Percentiles rank a stretch among this genome's conserved stretches.
Evolutionary conservation across 1,284 basidiomycete genomes (phyloP).

Genomic region (Amylostereum areolatum): DNA sequence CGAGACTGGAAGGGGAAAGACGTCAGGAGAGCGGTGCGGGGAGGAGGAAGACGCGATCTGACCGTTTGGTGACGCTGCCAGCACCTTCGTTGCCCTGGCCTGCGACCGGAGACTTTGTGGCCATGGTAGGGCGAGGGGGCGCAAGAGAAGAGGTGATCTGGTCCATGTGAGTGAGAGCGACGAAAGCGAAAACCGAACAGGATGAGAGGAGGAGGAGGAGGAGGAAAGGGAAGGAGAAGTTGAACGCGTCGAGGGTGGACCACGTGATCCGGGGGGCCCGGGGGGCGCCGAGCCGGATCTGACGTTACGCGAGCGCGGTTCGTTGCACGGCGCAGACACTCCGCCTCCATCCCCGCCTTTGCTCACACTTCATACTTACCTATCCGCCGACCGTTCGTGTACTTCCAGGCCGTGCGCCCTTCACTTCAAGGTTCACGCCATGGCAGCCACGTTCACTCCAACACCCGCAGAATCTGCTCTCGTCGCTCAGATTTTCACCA

Average conservation of each 20-base stretch:
- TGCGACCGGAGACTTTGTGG: constrained; percentile 45
- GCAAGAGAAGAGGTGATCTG: constrained; percentile 64
- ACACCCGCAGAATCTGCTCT: constrained; percentile 62
- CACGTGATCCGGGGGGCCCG: no score
- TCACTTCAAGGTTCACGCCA: constrained; percentile 22
- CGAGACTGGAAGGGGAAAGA: constrained; percentile 39
- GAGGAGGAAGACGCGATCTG: constrained; percentile 7
- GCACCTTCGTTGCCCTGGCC: constrained; percentile 48
- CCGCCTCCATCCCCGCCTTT: no score
- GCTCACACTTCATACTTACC: no score
- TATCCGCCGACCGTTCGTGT: no score
- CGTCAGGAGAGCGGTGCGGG: neutral
- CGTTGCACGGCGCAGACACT: no score
- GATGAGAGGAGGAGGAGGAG: neutral
- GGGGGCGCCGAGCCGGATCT: no score
- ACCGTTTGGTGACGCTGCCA: constrained; percentile 81
- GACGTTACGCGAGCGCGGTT: no score
- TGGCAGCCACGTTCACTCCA: constrained; percentile 60
- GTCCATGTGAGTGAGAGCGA: constrained; percentile 42
- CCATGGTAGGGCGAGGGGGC: constrained; percentile 40
- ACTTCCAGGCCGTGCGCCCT: no score
- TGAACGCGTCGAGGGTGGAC: no score
- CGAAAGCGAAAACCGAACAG: neutral
- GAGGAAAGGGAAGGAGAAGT: neutral
- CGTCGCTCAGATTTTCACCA: constrained; percentile 63